Base-by-base conservation (phyloP, 2,329 filamentous ascomycete genomes). In the Mollisiaceae sp. region DNA sequence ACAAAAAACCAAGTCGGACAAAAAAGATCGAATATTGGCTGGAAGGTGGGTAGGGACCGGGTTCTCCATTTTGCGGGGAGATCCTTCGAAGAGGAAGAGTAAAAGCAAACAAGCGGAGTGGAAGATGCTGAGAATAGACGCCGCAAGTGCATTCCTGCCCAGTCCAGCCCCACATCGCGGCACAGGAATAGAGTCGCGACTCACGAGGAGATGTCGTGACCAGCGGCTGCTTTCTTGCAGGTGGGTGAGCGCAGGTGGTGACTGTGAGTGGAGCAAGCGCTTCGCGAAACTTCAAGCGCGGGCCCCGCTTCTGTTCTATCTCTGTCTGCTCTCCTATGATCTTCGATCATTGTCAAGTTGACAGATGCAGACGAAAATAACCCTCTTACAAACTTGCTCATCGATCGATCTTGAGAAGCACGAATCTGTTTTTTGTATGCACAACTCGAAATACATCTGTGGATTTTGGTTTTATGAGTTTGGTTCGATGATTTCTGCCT, bases 211-310 rank as follows among this genome's bases (percentile, higher is more conserved):
- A 50, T 24, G 47, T 62, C 59, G 54, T 63, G 52, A 38, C 41
- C 52, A 39, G 52, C 20, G 57, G 39, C 35, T 47, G 43, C 43
- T n/a, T n/a, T n/a, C n/a, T n/a, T n/a, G n/a, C n/a, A n/a, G n/a
- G n/a, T n/a, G n/a, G n/a, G n/a, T n/a, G n/a, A n/a, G n/a, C n/a
- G n/a, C n/a, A n/a, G n/a, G n/a, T n/a, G n/a, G n/a, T n/a, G n/a
- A n/a, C n/a, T n/a, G n/a, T 20, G 35, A 58, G 22, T 38, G 45
- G 4, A 45, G 2, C 18, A 41, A 39, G 60, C 60, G 60, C 60
- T 57, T 63, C 52, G 52, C 60, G 56, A 63, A 62, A 63, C 60
- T 5, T 63, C 52, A 58, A 63, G 59, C 59, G 59, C 59, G 43
- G 2, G 8, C 47, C 47, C 47, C 47, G 12, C 47, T 27, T 52